Evolutionary conservation across 345 rosid species (phyloP), one percentile per base, ranked within the genome.

Genomic region (Murraya koenigii): DNA sequence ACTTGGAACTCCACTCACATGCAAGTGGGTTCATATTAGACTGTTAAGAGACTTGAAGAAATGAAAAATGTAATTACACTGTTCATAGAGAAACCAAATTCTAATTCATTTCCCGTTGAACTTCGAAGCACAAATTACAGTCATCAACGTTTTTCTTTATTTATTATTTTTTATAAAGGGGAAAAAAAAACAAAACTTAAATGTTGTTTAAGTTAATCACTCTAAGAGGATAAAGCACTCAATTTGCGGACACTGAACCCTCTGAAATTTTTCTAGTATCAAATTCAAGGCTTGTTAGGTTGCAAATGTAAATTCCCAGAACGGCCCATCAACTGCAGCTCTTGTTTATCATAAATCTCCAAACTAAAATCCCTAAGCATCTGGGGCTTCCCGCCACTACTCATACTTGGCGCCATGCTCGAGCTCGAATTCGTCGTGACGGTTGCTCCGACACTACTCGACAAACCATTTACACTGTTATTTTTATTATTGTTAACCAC

Each of bases 391-490:
- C 77, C 85, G 39, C 79, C 77, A 2, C 76, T 67, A 58, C 83
- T 81, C 73, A 72, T 82, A 75, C 88, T 86, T 56, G 87, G 83
- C 14, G 87, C 92, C 87, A 86, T 84, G 25, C 79, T 84, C 55
- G 90, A 89, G 49, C 49, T 44, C 63, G 75, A 44, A 44, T 13
- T 86, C 69, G 69, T 81, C 22, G 79, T 86, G 39, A 71, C 80
- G 78, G 82, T 72, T 69, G 76, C 80, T 47, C 44, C 82, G 1
- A 66, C 84, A 10, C 66, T 59, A 76, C 66, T 82, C 72, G 79
- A 69, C 36, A 62, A 19, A 26, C 77, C 54, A 23, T 71, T 76
- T 8, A 52, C 80, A 30, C 49, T 44, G 49, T 13, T 44, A 14
- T 44, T 44, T 13, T 13, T 44, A 5, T 7, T 66, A 39, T 67